Conservation (phyloP, 441 rosid species). For the Adansonia madagascariensis region DNA sequence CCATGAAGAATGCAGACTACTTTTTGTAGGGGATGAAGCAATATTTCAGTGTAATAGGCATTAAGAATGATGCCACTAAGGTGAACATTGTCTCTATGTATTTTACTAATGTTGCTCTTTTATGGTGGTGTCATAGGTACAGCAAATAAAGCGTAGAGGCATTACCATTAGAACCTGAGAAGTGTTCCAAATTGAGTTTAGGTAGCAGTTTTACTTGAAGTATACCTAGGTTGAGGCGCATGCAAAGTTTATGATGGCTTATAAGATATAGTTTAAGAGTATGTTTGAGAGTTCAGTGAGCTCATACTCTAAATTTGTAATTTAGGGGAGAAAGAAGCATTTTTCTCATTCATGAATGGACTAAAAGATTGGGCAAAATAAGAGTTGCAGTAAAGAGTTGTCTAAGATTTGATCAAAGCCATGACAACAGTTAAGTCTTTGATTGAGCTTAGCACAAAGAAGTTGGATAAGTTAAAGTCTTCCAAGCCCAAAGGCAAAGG, state of each 20-base stretch:
- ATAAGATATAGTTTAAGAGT: too few relatives aligned
- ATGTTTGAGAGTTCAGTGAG: neutral
- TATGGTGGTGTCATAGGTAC: neutral
- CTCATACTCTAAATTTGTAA: neutral
- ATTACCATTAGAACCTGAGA: too few relatives aligned
- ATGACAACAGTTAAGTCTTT: too few relatives aligned
- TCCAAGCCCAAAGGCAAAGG: neutral
- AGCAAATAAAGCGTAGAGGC: fast-evolving
- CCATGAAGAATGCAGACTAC: neutral
- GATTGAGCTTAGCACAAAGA: neutral
- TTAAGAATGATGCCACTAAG: too few relatives aligned
- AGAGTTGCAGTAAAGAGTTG: neutral
- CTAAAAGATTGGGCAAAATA: neutral
- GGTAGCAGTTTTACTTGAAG: neutral
- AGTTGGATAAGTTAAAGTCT: neutral
- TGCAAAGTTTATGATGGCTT: neutral
- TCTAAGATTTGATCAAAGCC: neutral
- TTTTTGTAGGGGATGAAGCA: too few relatives aligned
- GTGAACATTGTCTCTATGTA: neutral
- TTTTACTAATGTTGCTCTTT: neutral
- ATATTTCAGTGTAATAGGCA: neutral
- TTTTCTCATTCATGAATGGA: too few relatives aligned
- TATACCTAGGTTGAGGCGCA: neutral
- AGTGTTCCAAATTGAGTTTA: neutral
- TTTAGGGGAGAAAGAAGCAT: neutral